These are phyloP conservation scores for Leptographium lundbergii DNA, from an alignment of 2,329 filamentous ascomycete species.

Conservation along the genomic window DNA sequence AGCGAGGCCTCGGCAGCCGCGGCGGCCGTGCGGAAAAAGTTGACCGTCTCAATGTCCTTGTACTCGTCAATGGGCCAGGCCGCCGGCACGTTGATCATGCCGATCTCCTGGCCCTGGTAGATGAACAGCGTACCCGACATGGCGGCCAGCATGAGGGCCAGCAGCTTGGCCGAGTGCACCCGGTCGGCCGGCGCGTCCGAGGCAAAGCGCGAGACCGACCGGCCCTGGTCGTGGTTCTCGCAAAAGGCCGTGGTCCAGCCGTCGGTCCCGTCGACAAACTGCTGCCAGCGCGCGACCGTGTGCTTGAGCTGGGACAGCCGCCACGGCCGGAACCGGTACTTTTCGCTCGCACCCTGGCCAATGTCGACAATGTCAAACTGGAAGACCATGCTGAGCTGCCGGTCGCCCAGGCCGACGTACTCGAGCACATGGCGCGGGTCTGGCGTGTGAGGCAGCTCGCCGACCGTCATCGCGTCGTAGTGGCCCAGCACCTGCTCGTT, in stretches of 20 bases:
- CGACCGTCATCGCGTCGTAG: conserved; percentile 58
- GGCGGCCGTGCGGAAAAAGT: conserved; percentile 27
- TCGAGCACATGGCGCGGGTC: conserved; percentile 42
- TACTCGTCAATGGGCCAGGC: conserved; percentile 35
- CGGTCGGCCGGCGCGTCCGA: conserved; percentile 30
- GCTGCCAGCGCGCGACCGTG: conserved; percentile 36
- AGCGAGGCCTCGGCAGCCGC: conserved; percentile 12
- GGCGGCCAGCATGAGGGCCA: conserved; percentile 33
- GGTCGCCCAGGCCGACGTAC: conserved; percentile 45
- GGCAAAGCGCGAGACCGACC: conserved; percentile 40
- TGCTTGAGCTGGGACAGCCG: conserved; percentile 29
- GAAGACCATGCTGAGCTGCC: conserved; percentile 58
- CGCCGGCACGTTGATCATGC: conserved; percentile 40
- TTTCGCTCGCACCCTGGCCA: conserved; percentile 33
- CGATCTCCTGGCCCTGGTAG: conserved; percentile 50
- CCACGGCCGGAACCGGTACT: conserved; percentile 39
- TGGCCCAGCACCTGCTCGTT: conserved; percentile 39
- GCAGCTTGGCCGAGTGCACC: conserved; percentile 35
- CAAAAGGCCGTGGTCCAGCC: conserved; percentile 48
- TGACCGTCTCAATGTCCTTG: conserved; percentile 35
- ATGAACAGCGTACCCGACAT: conserved; percentile 42
- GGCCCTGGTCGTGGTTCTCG: conserved; percentile 51
- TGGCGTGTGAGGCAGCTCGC: conserved; percentile 53
- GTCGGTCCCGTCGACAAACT: conserved; percentile 37
- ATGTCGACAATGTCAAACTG: conserved; percentile 53